Evolutionary conservation across 1,284 basidiomycete species (phyloP).

Genomic region (Peniophora sp.): DNA sequence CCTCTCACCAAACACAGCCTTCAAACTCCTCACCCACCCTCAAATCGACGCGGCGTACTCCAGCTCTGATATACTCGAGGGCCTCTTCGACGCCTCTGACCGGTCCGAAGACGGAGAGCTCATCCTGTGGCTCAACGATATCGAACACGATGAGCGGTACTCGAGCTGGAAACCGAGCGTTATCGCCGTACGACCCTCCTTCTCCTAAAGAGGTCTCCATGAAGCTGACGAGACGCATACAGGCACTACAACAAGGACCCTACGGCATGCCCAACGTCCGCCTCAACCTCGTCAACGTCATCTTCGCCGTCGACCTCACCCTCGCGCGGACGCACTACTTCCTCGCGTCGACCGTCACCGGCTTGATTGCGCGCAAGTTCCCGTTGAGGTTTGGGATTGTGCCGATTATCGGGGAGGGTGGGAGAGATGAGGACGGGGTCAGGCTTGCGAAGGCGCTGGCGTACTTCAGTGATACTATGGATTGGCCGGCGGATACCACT

Average conservation of each 20-base stretch:
- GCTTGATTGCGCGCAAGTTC: slow-evolving; percentile 63
- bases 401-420: slow-evolving; percentile 37
- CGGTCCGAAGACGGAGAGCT: slow-evolving; percentile 69
- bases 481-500: slow-evolving; percentile 44
- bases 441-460: slow-evolving; percentile 71
- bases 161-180: slow-evolving; percentile 18
- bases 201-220: slow-evolving; percentile 29
- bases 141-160: slow-evolving; percentile 76
- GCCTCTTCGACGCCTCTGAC: slow-evolving; percentile 84
- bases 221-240: slow-evolving; percentile 28
- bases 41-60: slow-evolving; percentile 44
- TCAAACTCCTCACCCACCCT: slow-evolving; percentile 65
- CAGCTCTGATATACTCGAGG: slow-evolving; percentile 52
- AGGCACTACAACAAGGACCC: slow-evolving; percentile 37
- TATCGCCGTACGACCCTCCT: background rate
- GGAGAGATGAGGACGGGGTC: slow-evolving; percentile 48
- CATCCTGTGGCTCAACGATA: slow-evolving; percentile 85
- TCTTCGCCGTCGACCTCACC: slow-evolving; percentile 76
- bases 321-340: slow-evolving; percentile 51
- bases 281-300: slow-evolving; percentile 75
- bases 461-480: slow-evolving; percentile 63
- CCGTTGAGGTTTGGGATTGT: slow-evolving; percentile 83
- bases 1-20: slow-evolving; percentile 54
- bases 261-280: slow-evolving; percentile 70
- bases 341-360: slow-evolving; percentile 53